phyloP scores from a whole-genome alignment of 768 basidiomycete genomes.

The Mycena filopes region DNA sequence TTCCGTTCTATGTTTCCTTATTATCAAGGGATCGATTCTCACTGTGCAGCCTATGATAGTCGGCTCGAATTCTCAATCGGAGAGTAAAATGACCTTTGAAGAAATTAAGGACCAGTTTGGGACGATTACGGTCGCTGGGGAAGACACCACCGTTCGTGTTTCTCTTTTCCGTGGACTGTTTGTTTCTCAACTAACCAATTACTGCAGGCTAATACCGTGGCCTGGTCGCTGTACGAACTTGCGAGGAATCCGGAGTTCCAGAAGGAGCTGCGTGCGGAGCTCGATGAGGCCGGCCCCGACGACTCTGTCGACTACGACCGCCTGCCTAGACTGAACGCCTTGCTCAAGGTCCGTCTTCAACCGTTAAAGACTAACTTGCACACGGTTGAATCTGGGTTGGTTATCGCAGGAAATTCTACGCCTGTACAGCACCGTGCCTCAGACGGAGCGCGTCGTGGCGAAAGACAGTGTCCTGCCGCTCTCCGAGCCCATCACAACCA shows the following conservation, averaged over 20 bases:
- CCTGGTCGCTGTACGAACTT: slow-evolving; percentile 46
- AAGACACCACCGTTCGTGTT: slow-evolving; percentile 29
- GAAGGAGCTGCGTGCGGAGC: slow-evolving; percentile 41
- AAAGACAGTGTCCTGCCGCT: slow-evolving; percentile 70
- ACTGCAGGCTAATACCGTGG: slow-evolving; percentile 28
- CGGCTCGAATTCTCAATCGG: slow-evolving; percentile 24
- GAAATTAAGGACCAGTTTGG: slow-evolving; percentile 30
- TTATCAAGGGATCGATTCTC: background rate
- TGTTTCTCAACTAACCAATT: background rate
- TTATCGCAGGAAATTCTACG: slow-evolving; percentile 27
- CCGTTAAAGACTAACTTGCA: background rate
- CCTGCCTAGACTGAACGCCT: slow-evolving; percentile 26
- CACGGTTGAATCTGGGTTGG: background rate
- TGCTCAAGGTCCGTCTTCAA: slow-evolving; percentile 20
- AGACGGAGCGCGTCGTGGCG: slow-evolving; percentile 41
- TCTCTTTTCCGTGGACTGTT: background rate
- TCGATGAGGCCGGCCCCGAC: slow-evolving; percentile 32
- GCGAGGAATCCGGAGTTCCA: slow-evolving; percentile 42
- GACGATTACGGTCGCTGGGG: slow-evolving; percentile 30
- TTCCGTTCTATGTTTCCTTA: too few relatives aligned
- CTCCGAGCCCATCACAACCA: slow-evolving; percentile 58
- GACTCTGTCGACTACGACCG: slow-evolving; percentile 29
- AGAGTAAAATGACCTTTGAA: slow-evolving; percentile 28
- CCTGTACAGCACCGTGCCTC: slow-evolving; percentile 30
- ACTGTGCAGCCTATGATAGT: slow-evolving; percentile 7